Base-by-base conservation (phyloP, 2,329 filamentous ascomycete species). In the Claviceps cyperi region DNA sequence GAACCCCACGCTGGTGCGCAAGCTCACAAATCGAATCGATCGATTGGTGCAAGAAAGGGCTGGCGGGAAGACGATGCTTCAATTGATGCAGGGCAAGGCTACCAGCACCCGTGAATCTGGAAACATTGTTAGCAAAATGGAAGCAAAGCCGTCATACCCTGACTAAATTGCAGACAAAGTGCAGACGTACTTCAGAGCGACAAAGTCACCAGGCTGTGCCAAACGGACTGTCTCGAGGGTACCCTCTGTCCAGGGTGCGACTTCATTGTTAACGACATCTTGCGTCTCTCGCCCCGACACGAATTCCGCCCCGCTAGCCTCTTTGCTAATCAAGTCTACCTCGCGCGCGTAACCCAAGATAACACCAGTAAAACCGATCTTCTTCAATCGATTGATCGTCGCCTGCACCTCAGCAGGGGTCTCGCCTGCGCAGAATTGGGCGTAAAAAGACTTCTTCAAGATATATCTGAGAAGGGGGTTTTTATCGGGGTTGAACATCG, bases 341-440 rank as follows among this genome's bases (percentile, higher is more conserved):
- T 95, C 90, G 55, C 77, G 78, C 2, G 87, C 88, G 59, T 94
- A 94, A 47, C 86, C 82, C 45, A 95, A 73, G 50, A 95, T 88
- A 5, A 94, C 85, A 13, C 89, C 90, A 22, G 77, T 78, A 62
- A 87, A 94, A 1, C 90, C 90, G 43, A 91, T 80, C 35, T 71
- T 65, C 64, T 87, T 86, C 9, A 94, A 72, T 2, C 74, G 70
- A 1, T 73, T 62, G 32, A 88, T 77, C 0, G 84, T 89, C 32
- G 63, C 66, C 41, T 72, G 70, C 2, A 94, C 83, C 65, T 95
- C 86, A 1, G 64, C 59, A 0, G 76, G 72, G 46, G 78, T 84
- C 66, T 89, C 84, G 28, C 90, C 90, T 0, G 86, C 87, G 65
- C 90, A 96, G 66, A 94, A 96, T 60, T 96, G 90, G 22, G 81